Evolutionary conservation across 305 asterid genomes (phyloP), one percentile per base, ranked within the genome.

Genomic region (Petunia hybrid): DNA sequence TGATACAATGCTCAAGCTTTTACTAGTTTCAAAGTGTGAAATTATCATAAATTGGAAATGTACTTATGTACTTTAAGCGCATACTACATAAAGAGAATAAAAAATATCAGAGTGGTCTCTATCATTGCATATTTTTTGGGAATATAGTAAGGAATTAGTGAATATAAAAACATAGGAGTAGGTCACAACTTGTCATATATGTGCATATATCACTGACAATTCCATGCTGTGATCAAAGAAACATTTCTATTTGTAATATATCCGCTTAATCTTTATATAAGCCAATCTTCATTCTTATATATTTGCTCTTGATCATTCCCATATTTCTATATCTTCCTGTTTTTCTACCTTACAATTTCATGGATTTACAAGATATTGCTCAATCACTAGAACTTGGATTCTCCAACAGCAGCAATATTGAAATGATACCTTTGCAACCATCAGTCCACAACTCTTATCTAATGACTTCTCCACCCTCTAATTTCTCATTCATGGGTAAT

Each of bases 401-500:
- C 12, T 48, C 78, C 1, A 73, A 16, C 5, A 73, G 41, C 5
- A 73, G 78, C 12, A 73, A 48, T 36, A 48, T 73, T 73, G 78
- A 73, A 73, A 59, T 77, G 55, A 77, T 77, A 61, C 68, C 81
- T 6, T 61, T 77, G 41, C 81, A 78, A 63, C 40, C 45, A 56
- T 53, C 51, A 40, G 13, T 77, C 45, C 68, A 59, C 41, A 61
- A 77, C 59, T 77, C 69, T 77, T 63, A 77, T 39, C 14, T 36
- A 43, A 61, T 31, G 59, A 77, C 6, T 14, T 63, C 57, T 31
- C 55, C 81, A 39, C 56, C 76, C 46, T 46, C 51, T 10, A 60
- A 42, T 40, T 63, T 78, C 62, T 78, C 81, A n/a, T 79, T 79
- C 77, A 64, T 69, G 69, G 81, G 81, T 0, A 41, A 77, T 31